A percentile compares a stretch with the other conserved stretches of the same genome.
phyloP scores from a whole-genome alignment of 345 rosid genomes.

The Corchorus capsularis region DNA sequence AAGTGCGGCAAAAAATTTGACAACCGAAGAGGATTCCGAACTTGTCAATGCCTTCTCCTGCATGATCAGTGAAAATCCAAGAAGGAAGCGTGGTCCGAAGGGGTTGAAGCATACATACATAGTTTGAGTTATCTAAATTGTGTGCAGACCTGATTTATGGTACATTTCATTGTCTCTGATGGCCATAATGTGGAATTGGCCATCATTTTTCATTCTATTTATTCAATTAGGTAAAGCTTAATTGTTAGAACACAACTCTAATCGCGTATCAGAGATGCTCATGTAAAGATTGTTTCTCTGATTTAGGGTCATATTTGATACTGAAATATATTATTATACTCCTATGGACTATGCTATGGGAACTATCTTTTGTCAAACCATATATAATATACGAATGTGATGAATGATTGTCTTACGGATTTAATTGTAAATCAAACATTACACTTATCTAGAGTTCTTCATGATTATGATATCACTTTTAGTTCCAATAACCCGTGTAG shows the following conservation, averaged over 20 bases:
- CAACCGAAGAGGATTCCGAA: slow-evolving; percentile 75
- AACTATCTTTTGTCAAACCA: not conserved
- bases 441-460: not conserved
- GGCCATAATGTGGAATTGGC: slow-evolving; percentile 11
- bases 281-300: slow-evolving; percentile 20
- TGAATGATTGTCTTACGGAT: not conserved
- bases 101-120: slow-evolving; percentile 52
- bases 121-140: slow-evolving; percentile 32
- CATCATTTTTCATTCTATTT: not conserved
- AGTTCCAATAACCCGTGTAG: too few species aligned
- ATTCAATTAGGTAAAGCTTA: not conserved
- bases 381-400: not conserved
- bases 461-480: not conserved
- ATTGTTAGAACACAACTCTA: not conserved
- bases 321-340: not conserved
- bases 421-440: not conserved
- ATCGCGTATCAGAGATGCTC: slow-evolving; percentile 4
- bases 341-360: not conserved
- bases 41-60: slow-evolving; percentile 65
- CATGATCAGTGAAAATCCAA: slow-evolving; percentile 66
- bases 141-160: not conserved
- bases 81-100: slow-evolving; percentile 60
- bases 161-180: not conserved
- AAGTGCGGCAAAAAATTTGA: slow-evolving; percentile 51
- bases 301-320: slow-evolving; percentile 14